These are phyloP conservation scores for Xylaria sp. DNA, from an alignment of 2,329 filamentous ascomycete genomes.

Conservation along the genomic window DNA sequence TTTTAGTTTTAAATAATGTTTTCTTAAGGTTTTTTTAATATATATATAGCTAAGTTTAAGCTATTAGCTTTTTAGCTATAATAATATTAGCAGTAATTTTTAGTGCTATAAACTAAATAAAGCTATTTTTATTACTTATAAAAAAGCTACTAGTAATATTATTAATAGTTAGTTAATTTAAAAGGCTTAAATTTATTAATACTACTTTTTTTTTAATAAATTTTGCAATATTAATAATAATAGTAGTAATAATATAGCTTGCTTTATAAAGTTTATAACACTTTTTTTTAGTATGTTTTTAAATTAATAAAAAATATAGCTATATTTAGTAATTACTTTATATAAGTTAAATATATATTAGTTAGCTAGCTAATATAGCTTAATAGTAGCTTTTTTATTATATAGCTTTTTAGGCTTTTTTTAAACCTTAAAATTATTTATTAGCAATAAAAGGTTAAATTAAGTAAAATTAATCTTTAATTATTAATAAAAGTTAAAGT, in stretches of 20 bases:
- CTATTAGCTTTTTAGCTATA: too few species aligned
- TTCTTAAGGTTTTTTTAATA: not conserved
- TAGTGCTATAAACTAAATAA: not conserved
- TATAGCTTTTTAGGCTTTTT: not conserved
- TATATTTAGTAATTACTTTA: not conserved
- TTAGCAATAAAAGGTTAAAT: not conserved
- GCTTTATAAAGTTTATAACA: not conserved
- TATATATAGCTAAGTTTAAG: too few species aligned
- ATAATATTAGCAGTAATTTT: not conserved
- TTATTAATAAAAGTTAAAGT: not conserved
- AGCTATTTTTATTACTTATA: not conserved
- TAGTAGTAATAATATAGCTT: not conserved
- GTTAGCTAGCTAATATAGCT: not conserved
- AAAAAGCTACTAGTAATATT: not conserved
- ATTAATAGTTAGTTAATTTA: not conserved
- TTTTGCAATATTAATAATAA: not conserved
- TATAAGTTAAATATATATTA: not conserved
- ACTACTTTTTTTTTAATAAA: not conserved
- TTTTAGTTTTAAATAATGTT: not conserved
- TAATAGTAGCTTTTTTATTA: not conserved
- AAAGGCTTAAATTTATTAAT: not conserved
- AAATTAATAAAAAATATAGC: not conserved
- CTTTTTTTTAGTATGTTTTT: not conserved
- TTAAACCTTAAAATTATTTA: not conserved
- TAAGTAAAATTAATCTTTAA: not conserved